Conservation (phyloP, 257 asterid species). For the Solanum piurae region DNA sequence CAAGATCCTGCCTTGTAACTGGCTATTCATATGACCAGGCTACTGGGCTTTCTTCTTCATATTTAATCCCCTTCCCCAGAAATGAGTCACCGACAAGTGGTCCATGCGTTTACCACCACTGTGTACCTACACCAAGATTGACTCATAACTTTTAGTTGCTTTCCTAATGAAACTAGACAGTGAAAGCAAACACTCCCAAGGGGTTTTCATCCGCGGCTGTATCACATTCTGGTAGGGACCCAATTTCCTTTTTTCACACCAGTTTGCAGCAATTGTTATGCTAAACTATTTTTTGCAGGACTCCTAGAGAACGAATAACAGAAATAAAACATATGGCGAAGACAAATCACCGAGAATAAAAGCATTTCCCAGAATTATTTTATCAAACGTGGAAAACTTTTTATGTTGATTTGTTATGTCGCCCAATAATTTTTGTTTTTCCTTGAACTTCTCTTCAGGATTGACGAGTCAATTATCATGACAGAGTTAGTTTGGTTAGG, state of each 20-base stretch:
- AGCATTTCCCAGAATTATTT: neutral
- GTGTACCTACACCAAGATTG: neutral
- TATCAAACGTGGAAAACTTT: neutral
- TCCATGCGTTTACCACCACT: neutral
- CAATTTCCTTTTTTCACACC: neutral
- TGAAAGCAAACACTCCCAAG: neutral
- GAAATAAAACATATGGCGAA: neutral
- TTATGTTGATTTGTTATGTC: neutral
- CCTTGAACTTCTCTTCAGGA: neutral
- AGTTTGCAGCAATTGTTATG: neutral
- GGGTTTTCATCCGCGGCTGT: neutral
- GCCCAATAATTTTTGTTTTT: neutral
- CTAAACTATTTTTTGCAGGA: neutral
- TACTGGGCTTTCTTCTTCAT: neutral
- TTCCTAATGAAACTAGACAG: neutral
- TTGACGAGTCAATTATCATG: neutral
- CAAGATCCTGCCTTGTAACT: neutral
- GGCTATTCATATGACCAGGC: neutral
- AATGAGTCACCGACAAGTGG: neutral
- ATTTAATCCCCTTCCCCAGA: neutral
- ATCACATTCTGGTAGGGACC: neutral
- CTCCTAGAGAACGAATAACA: neutral
- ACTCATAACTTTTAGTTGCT: neutral
- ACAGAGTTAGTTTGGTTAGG: neutral
- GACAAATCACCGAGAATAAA: neutral